phyloP scores from a whole-genome alignment of 805 yeast species.

The Yamadazyma insecticola region DNA sequence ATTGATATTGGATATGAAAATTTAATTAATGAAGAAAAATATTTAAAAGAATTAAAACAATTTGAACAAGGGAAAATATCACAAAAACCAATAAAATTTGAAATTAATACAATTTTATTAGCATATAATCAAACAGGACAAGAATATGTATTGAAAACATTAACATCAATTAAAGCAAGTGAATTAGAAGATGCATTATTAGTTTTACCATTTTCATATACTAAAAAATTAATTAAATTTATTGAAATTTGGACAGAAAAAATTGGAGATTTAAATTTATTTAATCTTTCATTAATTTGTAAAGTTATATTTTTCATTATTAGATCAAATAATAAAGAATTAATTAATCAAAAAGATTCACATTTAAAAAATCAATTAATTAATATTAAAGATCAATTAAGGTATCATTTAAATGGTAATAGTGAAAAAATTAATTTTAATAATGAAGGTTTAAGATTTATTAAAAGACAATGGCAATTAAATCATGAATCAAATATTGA shows the following conservation, averaged over 20 bases:
- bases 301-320: slow-evolving; percentile 73
- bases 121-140: slow-evolving; percentile 72
- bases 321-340: slow-evolving; percentile 70
- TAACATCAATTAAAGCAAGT: slow-evolving; percentile 68
- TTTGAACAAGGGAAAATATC: slow-evolving; percentile 37
- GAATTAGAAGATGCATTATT: slow-evolving; percentile 91
- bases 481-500: slow-evolving; percentile 71
- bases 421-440: slow-evolving; percentile 73
- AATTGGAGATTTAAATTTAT: slow-evolving; percentile 36
- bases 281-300: slow-evolving; percentile 61
- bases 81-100: slow-evolving; percentile 54
- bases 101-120: slow-evolving; percentile 63
- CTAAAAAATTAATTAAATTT: slow-evolving; percentile 64
- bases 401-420: slow-evolving; percentile 49
- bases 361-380: slow-evolving; percentile 59
- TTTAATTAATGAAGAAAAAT: slow-evolving; percentile 50
- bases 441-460: slow-evolving; percentile 71
- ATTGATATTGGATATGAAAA: slow-evolving; percentile 77
- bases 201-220: slow-evolving; percentile 85
- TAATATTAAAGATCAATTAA: slow-evolving; percentile 57
- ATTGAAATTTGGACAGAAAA: slow-evolving; percentile 68
- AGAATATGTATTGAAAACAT: slow-evolving; percentile 69
- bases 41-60: slow-evolving; percentile 36
- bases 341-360: slow-evolving; percentile 65
- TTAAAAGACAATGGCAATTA: slow-evolving; percentile 74